phyloP scores from a whole-genome alignment of 1,284 basidiomycete species.

The Abortiporus biennis region DNA sequence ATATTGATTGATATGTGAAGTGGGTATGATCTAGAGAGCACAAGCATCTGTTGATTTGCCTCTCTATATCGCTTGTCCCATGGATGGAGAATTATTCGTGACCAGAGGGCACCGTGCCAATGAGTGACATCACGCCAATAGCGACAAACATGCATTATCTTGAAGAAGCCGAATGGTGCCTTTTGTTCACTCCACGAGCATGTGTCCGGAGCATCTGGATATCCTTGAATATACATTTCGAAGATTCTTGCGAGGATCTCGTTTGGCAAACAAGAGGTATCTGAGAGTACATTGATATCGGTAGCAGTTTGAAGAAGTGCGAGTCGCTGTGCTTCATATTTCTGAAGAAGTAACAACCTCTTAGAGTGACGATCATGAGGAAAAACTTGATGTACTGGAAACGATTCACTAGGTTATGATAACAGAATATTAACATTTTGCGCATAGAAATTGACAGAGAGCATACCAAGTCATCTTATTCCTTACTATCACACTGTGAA shows the following conservation, averaged over 20 bases:
- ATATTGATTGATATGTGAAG: no score
- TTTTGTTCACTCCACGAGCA: no score
- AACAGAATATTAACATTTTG: no score
- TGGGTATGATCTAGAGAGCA: no score
- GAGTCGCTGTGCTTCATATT: no score
- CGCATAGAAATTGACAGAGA: no score
- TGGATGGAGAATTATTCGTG: neutral
- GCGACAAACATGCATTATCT: neutral
- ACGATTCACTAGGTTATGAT: neutral
- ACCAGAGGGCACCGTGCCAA: neutral
- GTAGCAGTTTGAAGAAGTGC: no score
- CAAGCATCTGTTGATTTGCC: no score
- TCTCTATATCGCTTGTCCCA: no score
- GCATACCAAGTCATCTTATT: no score
- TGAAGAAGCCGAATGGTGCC: neutral
- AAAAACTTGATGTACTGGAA: neutral
- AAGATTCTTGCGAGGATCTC: conserved; percentile 1
- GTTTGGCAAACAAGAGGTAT: neutral
- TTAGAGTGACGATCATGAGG: neutral
- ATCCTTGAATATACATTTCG: neutral
- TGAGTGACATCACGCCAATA: conserved; percentile 1
- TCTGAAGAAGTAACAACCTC: neutral
- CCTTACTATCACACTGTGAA: no score
- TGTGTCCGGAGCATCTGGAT: neutral
- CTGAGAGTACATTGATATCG: no score